phyloP scores from a whole-genome alignment of 768 basidiomycete genomes.

The Mycena pura region DNA sequence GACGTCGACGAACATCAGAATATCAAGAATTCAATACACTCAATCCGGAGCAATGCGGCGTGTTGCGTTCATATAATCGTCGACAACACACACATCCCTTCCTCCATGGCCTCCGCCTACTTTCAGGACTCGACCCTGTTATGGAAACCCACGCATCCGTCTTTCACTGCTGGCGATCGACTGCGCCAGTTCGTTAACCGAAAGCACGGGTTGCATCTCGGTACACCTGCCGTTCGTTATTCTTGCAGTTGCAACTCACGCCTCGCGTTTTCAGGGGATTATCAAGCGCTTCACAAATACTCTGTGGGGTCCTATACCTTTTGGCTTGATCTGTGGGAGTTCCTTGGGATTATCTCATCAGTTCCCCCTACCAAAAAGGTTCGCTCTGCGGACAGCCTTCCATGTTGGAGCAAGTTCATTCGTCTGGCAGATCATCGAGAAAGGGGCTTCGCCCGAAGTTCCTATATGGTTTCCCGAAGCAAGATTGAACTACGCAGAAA shows the following conservation, averaged over 20 bases:
- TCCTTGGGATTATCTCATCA: conserved; percentile 65
- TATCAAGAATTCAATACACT: no score
- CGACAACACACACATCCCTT: no score
- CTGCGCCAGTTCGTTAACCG: conserved; percentile 67
- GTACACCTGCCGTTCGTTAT: conserved; percentile 44
- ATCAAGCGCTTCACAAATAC: conserved; percentile 70
- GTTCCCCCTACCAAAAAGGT: conserved; percentile 59
- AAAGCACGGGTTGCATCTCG: conserved; percentile 63
- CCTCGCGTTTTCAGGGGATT: conserved; percentile 52
- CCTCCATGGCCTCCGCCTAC: no score
- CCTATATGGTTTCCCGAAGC: conserved; percentile 74
- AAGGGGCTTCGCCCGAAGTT: conserved; percentile 59
- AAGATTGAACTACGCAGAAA: conserved; percentile 77
- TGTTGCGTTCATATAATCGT: no score
- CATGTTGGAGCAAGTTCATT: conserved; percentile 26
- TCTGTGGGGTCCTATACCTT: conserved; percentile 70
- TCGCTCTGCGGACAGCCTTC: neutral
- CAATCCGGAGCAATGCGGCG: no score
- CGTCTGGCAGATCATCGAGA: conserved; percentile 54
- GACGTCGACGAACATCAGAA: no score
- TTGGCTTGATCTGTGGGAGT: conserved; percentile 77
- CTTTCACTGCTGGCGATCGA: conserved; percentile 53
- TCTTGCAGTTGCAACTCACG: conserved; percentile 21
- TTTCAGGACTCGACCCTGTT: conserved; percentile 32
- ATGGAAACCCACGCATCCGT: conserved; percentile 57